Evolutionary conservation across 2,329 filamentous ascomycete species (phyloP).

Genomic region (Phoma sp.): DNA sequence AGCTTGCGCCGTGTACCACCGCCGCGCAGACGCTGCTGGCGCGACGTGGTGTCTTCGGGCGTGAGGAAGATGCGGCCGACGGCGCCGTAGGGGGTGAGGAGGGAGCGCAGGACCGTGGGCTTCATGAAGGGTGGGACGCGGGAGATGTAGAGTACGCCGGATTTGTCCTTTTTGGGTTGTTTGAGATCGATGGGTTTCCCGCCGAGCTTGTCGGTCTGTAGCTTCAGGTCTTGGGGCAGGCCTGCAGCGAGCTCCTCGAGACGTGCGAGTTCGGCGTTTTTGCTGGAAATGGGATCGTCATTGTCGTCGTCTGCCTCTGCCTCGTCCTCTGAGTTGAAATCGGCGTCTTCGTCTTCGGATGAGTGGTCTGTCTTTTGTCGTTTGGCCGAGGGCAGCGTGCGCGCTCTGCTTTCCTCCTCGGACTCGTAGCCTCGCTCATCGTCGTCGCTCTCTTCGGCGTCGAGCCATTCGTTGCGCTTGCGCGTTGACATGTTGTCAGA

Average conservation of each 20-base stretch:
- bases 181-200: constrained; percentile 35
- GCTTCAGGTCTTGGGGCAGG: constrained; percentile 46
- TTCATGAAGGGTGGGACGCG: constrained; percentile 90
- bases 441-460: constrained; percentile 54
- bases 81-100: constrained; percentile 75
- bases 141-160: constrained; percentile 83
- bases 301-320: constrained; percentile 29
- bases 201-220: constrained; percentile 30
- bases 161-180: constrained; percentile 70
- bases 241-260: constrained; percentile 39
- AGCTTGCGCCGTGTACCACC: constrained; percentile 84
- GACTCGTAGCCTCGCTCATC: constrained; percentile 67
- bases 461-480: constrained; percentile 75
- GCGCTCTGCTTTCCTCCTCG: constrained; percentile 71
- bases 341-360: constrained; percentile 29
- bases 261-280: constrained; percentile 39
- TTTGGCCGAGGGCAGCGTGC: constrained; percentile 62
- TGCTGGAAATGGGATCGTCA: constrained; percentile 38
- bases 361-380: constrained; percentile 65
- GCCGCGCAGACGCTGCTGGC: constrained; percentile 69
- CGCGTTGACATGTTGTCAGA: constrained; percentile 64
- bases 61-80: constrained; percentile 81
- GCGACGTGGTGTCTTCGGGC: constrained; percentile 72
- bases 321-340: constrained; percentile 29
- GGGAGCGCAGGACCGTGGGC: constrained; percentile 74